Conservation (phyloP, 2,329 filamentous ascomycete species). For the Pseudogymnoascus sp. region DNA sequence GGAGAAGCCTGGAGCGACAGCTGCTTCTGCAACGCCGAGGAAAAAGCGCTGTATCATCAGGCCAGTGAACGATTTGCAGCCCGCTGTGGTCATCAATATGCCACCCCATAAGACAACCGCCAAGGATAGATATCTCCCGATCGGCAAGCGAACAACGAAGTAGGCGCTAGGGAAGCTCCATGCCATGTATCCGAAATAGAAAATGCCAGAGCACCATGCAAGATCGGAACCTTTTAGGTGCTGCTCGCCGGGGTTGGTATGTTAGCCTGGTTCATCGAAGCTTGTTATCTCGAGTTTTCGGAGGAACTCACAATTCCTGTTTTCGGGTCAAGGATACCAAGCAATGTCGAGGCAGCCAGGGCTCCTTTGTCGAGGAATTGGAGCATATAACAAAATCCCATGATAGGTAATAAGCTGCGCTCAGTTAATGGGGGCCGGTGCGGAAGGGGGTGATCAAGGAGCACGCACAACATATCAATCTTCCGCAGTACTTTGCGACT, state of each 20-base stretch:
- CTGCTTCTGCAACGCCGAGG: conserved; percentile 23
- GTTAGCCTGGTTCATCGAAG: neutral
- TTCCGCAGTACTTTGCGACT: conserved; percentile 18
- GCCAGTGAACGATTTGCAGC: conserved; percentile 17
- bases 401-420: conserved; percentile 17
- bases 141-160: conserved; percentile 31
- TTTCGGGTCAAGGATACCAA: conserved; percentile 40
- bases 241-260: neutral
- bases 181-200: conserved; percentile 31
- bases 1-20: conserved; percentile 29
- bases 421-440: neutral
- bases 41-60: conserved; percentile 25
- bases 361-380: conserved; percentile 36
- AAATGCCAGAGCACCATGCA: conserved; percentile 11
- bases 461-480: conserved; percentile 20
- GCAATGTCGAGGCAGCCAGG: conserved; percentile 48
- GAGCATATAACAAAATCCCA: conserved; percentile 20
- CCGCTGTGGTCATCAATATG: conserved; percentile 17
- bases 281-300: neutral
- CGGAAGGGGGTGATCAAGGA: neutral
- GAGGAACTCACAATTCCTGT: neutral
- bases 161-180: conserved; percentile 30
- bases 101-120: conserved; percentile 14
- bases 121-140: conserved; percentile 30
- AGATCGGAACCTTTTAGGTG: neutral